Evolutionary conservation across 257 asterid genomes (phyloP).

Genomic region (Plantago major): DNA sequence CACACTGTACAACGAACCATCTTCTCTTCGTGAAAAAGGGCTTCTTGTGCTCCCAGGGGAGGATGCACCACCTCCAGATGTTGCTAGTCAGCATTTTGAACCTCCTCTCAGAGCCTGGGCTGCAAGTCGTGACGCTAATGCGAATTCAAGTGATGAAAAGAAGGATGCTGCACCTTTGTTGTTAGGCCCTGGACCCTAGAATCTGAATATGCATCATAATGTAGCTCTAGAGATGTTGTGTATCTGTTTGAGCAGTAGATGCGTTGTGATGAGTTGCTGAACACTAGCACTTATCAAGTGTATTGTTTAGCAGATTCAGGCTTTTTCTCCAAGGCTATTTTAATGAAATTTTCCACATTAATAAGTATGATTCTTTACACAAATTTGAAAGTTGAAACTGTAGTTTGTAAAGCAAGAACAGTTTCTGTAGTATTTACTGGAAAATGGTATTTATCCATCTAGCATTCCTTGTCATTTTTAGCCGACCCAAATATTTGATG

Average conservation of each 20-base stretch:
- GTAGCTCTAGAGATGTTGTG: background rate
- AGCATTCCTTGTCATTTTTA: too few relatives aligned
- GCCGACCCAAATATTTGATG: too few relatives aligned
- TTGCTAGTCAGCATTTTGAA: slow-evolving; percentile 71
- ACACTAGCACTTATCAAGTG: background rate
- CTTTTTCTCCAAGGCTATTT: too few relatives aligned
- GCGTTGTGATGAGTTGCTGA: background rate
- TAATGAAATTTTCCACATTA: too few relatives aligned
- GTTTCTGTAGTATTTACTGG: too few relatives aligned
- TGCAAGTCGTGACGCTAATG: slow-evolving; percentile 40
- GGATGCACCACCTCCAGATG: slow-evolving; percentile 80
- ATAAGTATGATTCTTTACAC: background rate
- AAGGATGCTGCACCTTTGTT: slow-evolving; percentile 50
- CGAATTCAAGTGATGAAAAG: slow-evolving; percentile 34
- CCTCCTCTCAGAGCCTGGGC: slow-evolving; percentile 85
- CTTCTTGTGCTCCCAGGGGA: slow-evolving; percentile 73
- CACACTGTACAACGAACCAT: slow-evolving; percentile 52
- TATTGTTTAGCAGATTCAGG: too few relatives aligned
- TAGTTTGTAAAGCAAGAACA: too few relatives aligned
- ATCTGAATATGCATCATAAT: slow-evolving; percentile 15
- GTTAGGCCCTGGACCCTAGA: slow-evolving; percentile 47
- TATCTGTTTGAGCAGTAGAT: background rate
- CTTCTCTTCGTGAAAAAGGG: slow-evolving; percentile 71
- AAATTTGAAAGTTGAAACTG: background rate
- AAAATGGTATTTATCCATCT: too few relatives aligned